These are phyloP conservation scores for Zygnema cylindricum DNA, from an alignment of 139 green algal genomes.

Conservation along the genomic window DNA sequence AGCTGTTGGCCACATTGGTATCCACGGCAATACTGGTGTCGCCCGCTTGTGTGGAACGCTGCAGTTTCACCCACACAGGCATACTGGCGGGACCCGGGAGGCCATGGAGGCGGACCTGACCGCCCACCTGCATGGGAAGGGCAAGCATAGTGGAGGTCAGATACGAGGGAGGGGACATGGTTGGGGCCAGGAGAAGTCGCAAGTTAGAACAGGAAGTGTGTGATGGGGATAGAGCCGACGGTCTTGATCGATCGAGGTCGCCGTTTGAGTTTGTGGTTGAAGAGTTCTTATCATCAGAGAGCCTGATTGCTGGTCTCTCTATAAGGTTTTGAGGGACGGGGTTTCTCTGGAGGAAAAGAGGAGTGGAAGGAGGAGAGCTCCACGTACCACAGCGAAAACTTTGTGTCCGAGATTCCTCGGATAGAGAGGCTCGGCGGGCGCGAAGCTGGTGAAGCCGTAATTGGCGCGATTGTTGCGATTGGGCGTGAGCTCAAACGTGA, in stretches of 20 bases:
- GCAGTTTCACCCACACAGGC: constrained; percentile 8
- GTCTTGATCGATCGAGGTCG: too few species aligned
- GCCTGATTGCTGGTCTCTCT: too few species aligned
- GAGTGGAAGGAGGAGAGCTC: too few species aligned
- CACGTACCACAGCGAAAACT: constrained; percentile 24
- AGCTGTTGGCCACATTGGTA: constrained; percentile 16
- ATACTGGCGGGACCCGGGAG: background rate
- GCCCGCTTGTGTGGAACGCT: background rate
- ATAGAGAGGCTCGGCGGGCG: constrained; percentile 2
- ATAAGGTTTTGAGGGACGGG: too few species aligned
- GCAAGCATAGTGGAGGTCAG: too few species aligned
- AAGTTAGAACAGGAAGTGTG: too few species aligned
- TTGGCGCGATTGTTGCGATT: background rate
- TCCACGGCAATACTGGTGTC: constrained; percentile 6
- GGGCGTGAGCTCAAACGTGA: constrained; percentile 3
- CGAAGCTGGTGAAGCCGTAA: background rate
- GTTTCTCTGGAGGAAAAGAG: too few species aligned
- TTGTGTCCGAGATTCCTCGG: constrained; percentile 39
- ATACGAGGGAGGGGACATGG: background rate
- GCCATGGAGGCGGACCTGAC: background rate
- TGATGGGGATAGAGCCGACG: too few species aligned
- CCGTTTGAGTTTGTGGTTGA: too few species aligned
- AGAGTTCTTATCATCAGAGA: too few species aligned
- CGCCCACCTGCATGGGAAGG: background rate
- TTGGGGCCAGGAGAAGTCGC: too few species aligned